Base-by-base conservation (phyloP, 2,329 filamentous ascomycete genomes). In the Simplicillium aogashimaense region DNA sequence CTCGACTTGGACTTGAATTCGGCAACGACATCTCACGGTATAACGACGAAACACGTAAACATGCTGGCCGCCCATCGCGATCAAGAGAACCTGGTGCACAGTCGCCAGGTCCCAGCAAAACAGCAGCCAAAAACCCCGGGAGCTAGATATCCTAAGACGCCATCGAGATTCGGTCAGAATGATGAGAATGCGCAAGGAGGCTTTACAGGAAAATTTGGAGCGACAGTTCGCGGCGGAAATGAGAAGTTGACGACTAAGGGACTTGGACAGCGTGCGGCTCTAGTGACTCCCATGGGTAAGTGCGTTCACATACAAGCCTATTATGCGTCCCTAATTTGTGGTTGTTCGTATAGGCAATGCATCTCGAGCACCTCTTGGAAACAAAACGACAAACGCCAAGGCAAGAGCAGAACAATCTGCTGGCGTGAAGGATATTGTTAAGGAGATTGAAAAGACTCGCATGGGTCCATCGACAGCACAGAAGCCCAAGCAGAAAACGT, bases 361-460 rank as follows among this genome's bases (percentile, higher is more conserved):
- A 43, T 81, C 70, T 44, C 80, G 90, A 53, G 88, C 89, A 30
- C 85, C 87, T 11, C 67, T 98, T 36, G 90, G 90, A 29, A 83
- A 86, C 70, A 98, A 98, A 64, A 97, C 90, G 2, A 97, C 92
- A 39, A 98, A 98, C 60, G 87, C 86, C 40, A 97, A 94, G 67
- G 75, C 81, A 44, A 77, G 70, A 55, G 72, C 70, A 37, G 73
- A 79, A 48, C 80, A 83, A 47, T 81, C 79, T 4, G 76, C 76
- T 7, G 80, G 75, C 25, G 80, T 74, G 28, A 82, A 80, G 51
- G 66, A 66, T 43, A 66, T 69, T 16, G 69, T 72, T 32, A 69
- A 72, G 36, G 76, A 80, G 43, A 61, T 74, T 37, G 79, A 81
- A 47, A 82, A 80, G 59, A 76, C 77, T 1, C 72, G 76, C 42